Conservation (phyloP, 2,329 filamentous ascomycete species). For the Fulvia fulva region DNA sequence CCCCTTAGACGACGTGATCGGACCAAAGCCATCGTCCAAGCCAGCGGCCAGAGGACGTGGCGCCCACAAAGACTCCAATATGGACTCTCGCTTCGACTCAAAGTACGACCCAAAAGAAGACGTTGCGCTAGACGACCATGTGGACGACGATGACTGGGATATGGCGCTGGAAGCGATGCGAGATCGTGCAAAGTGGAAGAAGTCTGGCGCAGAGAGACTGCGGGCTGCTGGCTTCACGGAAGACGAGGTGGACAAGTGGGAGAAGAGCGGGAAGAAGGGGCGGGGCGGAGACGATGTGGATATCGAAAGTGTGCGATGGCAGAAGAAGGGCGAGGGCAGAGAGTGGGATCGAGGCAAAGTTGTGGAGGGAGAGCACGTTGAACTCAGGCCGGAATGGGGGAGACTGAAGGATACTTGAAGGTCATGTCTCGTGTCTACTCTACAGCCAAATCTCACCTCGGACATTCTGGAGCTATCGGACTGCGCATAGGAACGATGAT, state of each 20-base stretch:
- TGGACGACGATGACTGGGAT: slow-evolving; percentile 67
- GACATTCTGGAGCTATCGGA: no score
- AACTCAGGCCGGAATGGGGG: slow-evolving; percentile 49
- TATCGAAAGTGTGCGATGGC: slow-evolving; percentile 45
- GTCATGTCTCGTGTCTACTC: no score
- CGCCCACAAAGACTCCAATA: slow-evolving; percentile 55
- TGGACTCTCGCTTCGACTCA: slow-evolving; percentile 75
- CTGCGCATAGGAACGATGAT: no score
- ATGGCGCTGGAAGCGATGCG: slow-evolving; percentile 72
- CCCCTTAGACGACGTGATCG: slow-evolving; percentile 70
- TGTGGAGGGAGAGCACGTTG: slow-evolving; percentile 52
- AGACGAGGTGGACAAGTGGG: slow-evolving; percentile 63
- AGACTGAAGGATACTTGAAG: no score
- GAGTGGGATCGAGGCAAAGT: slow-evolving; percentile 68
- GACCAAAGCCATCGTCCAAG: slow-evolving; percentile 52
- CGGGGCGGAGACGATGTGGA: slow-evolving; percentile 60
- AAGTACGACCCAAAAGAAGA: slow-evolving; percentile 59
- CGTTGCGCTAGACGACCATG: slow-evolving; percentile 41
- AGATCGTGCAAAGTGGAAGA: slow-evolving; percentile 74
- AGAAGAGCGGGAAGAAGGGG: slow-evolving; percentile 59
- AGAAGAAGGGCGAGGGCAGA: slow-evolving; percentile 49
- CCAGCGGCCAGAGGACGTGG: slow-evolving; percentile 67
- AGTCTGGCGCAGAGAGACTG: slow-evolving; percentile 70
- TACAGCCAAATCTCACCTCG: no score
- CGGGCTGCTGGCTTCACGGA: slow-evolving; percentile 68